phyloP scores from a whole-genome alignment of 371 early-diverging fungal species.

The Capniomyces stellatus region DNA sequence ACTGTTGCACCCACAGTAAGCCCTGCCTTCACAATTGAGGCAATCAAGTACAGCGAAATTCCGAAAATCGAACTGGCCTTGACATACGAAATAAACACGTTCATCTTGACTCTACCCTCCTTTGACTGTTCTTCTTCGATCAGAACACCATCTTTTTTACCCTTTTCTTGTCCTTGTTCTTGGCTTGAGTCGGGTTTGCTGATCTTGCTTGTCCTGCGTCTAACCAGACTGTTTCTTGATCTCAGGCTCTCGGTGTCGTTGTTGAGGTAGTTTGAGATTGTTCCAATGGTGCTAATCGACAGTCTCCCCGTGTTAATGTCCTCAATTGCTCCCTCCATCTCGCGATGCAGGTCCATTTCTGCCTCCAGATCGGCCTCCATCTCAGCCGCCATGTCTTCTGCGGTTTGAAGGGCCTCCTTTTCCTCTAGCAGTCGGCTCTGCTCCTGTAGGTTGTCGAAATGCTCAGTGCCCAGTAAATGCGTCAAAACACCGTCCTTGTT shows the following conservation, averaged over 20 bases:
- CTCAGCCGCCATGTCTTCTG: constrained; percentile 19
- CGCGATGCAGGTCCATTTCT: not conserved
- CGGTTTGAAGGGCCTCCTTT: constrained; percentile 11
- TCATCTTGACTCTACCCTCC: constrained; percentile 32
- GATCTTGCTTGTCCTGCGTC: not conserved
- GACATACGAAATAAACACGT: constrained; percentile 52
- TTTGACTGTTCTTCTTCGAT: not conserved
- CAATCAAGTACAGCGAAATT: constrained; percentile 8
- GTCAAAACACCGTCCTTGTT: constrained; percentile 32
- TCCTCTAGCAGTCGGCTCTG: constrained; percentile 10
- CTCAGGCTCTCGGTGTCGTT: constrained; percentile 2
- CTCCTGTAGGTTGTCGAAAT: constrained; percentile 10
- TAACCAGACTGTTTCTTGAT: constrained; percentile 3
- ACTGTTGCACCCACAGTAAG: constrained; percentile 35
- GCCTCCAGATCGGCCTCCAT: constrained; percentile 9
- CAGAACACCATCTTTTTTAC: constrained; percentile 10
- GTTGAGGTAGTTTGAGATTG: not conserved
- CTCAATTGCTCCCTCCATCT: not conserved
- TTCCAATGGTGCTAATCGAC: not conserved
- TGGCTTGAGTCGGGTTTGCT: not conserved
- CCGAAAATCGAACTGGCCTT: constrained; percentile 49
- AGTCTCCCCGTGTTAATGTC: not conserved
- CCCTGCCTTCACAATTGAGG: constrained; percentile 9
- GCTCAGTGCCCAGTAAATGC: constrained; percentile 3
- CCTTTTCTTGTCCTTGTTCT: constrained; percentile 3